Percentiles rank a stretch among this genome's conserved stretches.
Evolutionary conservation across 805 yeast genomes (phyloP).

Genomic region (Wickerhamiella nectarea): DNA sequence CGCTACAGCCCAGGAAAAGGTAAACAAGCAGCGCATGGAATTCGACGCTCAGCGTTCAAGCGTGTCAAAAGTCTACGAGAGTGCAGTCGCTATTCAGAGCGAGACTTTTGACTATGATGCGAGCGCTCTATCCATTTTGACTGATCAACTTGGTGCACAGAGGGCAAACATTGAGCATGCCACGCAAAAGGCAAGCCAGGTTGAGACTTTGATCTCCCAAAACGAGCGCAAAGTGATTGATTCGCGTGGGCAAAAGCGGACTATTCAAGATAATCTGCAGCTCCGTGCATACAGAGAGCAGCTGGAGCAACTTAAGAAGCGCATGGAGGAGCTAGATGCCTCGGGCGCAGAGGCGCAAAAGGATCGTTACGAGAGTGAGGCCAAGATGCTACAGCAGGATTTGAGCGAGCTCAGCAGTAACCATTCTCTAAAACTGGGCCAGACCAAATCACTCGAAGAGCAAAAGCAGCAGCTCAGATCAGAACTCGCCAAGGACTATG

Average conservation of each 20-base stretch:
- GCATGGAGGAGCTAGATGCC: slow-evolving; percentile 36
- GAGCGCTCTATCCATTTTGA: too few relatives aligned
- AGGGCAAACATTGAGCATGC: background rate
- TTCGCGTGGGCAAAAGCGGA: slow-evolving; percentile 47
- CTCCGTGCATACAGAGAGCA: slow-evolving; percentile 34
- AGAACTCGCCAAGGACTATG: slow-evolving; percentile 60
- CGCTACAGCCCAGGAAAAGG: too few relatives aligned
- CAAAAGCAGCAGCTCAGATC: slow-evolving; percentile 42
- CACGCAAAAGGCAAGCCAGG: slow-evolving; percentile 18
- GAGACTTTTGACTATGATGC: too few relatives aligned
- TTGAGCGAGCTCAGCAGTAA: slow-evolving; percentile 45
- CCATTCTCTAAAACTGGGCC: slow-evolving; percentile 73
- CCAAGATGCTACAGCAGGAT: slow-evolving; percentile 35
- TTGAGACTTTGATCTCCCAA: slow-evolving; percentile 12
- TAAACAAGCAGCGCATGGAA: too few relatives aligned
- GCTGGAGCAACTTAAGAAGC: slow-evolving; percentile 27
- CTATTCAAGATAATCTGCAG: slow-evolving; percentile 51
- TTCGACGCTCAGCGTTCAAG: too few relatives aligned
- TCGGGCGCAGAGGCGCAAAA: slow-evolving; percentile 47
- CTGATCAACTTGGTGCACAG: background rate
- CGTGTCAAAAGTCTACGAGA: too few relatives aligned
- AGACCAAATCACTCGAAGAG: slow-evolving; percentile 65
- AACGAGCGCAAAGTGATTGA: slow-evolving; percentile 26
- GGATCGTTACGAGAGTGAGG: slow-evolving; percentile 45
- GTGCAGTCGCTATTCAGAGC: too few relatives aligned